These are phyloP conservation scores for Thielaviopsis cerberus DNA, from an alignment of 2,329 filamentous ascomycete species.

Conservation along the genomic window DNA sequence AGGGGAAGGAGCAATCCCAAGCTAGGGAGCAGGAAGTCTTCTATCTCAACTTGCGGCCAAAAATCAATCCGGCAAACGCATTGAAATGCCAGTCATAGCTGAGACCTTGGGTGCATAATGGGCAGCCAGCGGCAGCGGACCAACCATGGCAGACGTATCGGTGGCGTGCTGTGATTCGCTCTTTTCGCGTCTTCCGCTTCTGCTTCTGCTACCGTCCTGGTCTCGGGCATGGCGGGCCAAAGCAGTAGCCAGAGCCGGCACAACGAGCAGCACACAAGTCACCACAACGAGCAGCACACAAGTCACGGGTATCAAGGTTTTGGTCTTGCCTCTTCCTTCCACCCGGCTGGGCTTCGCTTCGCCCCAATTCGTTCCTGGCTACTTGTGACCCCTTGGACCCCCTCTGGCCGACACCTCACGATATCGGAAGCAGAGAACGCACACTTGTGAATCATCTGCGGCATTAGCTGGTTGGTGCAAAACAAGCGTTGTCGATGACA, in stretches of 20 bases:
- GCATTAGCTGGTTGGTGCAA: too few species aligned
- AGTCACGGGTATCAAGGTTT: background rate
- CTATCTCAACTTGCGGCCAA: too few species aligned
- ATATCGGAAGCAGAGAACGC: too few species aligned
- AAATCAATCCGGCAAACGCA: too few species aligned
- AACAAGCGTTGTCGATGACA: background rate
- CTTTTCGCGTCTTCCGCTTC: background rate
- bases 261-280: too few species aligned
- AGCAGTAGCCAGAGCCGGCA: background rate
- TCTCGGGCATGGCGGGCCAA: background rate
- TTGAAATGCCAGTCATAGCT: too few species aligned
- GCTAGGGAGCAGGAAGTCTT: background rate
- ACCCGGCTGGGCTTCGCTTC: background rate
- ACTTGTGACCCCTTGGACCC: too few species aligned
- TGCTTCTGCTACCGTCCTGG: background rate
- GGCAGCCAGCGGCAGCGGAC: background rate
- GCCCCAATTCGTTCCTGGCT: background rate
- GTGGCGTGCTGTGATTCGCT: background rate
- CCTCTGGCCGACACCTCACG: too few species aligned
- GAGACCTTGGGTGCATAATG: background rate
- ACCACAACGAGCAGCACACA: too few species aligned
- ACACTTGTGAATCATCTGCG: too few species aligned
- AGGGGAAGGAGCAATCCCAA: background rate
- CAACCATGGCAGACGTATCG: background rate
- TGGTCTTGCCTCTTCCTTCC: background rate